Percentiles rank a stretch among this genome's conserved stretches.
These are phyloP conservation scores for Salix suchowensis DNA, from an alignment of 345 rosid genomes.

Conservation along the genomic window DNA sequence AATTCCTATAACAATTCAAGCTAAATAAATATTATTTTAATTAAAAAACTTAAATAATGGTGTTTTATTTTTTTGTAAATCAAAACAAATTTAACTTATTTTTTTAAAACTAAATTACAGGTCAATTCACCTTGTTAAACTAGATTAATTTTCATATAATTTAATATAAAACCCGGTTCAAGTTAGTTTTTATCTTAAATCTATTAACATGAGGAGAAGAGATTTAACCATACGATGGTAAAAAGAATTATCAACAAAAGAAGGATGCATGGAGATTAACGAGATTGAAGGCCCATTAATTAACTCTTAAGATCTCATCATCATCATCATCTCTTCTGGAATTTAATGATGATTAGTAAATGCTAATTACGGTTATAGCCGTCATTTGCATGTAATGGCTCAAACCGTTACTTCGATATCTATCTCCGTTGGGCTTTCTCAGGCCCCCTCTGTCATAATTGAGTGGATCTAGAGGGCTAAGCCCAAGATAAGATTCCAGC, in stretches of 20 bases:
- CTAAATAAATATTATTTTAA: too few relatives aligned
- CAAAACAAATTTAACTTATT: too few relatives aligned
- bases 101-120: too few relatives aligned
- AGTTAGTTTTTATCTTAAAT: too few relatives aligned
- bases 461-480: neutral
- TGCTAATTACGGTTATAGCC: neutral
- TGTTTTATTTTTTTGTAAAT: too few relatives aligned
- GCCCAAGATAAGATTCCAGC: neutral
- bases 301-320: neutral
- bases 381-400: neutral
- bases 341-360: neutral
- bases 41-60: too few relatives aligned
- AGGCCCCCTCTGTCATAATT: neutral
- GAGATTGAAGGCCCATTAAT: neutral
- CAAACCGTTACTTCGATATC: neutral
- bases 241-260: neutral
- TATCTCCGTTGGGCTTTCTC: neutral
- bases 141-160: too few relatives aligned
- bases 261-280: neutral
- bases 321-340: neutral
- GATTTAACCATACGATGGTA: neutral
- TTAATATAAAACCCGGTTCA: too few relatives aligned
- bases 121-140: accelerated
- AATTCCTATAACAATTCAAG: too few relatives aligned
- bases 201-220: too few relatives aligned